A percentile compares a stretch with the other conserved stretches of the same genome.
Conservation (phyloP, 768 basidiomycete species). For the Holtermanniella nyarrowii region DNA sequence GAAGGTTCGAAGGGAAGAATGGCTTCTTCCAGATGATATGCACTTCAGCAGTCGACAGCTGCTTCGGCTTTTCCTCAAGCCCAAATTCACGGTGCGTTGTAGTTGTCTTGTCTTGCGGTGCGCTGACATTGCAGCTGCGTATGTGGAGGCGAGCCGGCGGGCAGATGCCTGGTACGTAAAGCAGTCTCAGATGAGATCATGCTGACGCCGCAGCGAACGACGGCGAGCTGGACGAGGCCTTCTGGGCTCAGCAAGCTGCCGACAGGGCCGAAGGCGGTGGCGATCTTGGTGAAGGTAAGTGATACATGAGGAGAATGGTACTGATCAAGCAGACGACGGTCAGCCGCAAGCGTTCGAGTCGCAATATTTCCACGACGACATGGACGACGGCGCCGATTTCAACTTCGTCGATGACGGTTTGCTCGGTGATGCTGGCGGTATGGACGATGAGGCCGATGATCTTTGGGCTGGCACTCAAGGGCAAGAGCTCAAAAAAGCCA, state of each 20-base stretch:
- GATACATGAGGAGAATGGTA: not conserved
- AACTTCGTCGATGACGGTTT: constrained; percentile 52
- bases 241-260: constrained; percentile 93
- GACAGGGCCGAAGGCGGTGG: constrained; percentile 53
- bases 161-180: constrained; percentile 43
- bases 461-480: constrained; percentile 68
- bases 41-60: constrained; percentile 87
- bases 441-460: constrained; percentile 50
- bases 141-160: constrained; percentile 63
- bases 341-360: constrained; percentile 70
- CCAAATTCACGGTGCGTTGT: constrained; percentile 75
- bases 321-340: constrained; percentile 6
- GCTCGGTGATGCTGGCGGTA: constrained; percentile 8
- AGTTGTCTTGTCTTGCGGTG: not conserved
- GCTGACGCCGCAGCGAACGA: constrained; percentile 48
- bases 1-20: constrained; percentile 44
- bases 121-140: constrained; percentile 57
- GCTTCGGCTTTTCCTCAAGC: constrained; percentile 87
- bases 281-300: constrained; percentile 49
- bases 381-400: constrained; percentile 58
- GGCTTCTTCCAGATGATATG: constrained; percentile 88
- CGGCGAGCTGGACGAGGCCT: constrained; percentile 88
- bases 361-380: constrained; percentile 88
- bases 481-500: constrained; percentile 60
- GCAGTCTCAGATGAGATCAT: not conserved